Percentiles rank a stretch among this genome's conserved stretches.
These are phyloP conservation scores for Heterobasidion parviporum DNA, from an alignment of 1,284 basidiomycete genomes.

Conservation along the genomic window DNA sequence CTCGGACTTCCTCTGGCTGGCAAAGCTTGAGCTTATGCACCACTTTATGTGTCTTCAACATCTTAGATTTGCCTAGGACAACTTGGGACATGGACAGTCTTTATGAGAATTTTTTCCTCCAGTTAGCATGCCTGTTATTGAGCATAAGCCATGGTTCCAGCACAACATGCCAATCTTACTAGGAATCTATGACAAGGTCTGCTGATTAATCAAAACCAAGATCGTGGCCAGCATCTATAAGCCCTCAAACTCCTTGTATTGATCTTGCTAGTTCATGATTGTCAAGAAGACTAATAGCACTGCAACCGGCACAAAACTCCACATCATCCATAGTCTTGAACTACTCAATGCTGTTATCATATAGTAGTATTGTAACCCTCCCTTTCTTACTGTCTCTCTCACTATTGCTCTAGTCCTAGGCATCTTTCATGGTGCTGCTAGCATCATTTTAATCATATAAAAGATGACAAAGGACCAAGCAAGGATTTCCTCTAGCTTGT, in stretches of 20 bases:
- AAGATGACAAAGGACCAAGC: too few species aligned
- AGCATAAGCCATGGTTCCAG: constrained; percentile 22
- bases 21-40: too few species aligned
- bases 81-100: neutral
- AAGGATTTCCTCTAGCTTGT: too few species aligned
- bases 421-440: too few species aligned
- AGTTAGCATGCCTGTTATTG: constrained; percentile 10
- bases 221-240: constrained; percentile 26
- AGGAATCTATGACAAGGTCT: constrained; percentile 21
- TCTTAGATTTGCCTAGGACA: too few species aligned
- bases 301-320: constrained; percentile 8
- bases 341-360: constrained; percentile 25
- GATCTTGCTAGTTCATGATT: constrained; percentile 15
- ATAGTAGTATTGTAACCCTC: constrained; percentile 22
- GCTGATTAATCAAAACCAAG: constrained; percentile 23
- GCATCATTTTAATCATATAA: too few species aligned
- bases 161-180: constrained; percentile 20
- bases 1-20: too few species aligned
- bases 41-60: too few species aligned
- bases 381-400: too few species aligned
- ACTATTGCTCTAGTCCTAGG: too few species aligned
- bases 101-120: neutral
- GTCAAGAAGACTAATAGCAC: too few species aligned
- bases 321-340: constrained; percentile 1
- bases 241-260: constrained; percentile 24